phyloP scores from a whole-genome alignment of 192 early-diverging fungal genomes.

The Dispira simplex region DNA sequence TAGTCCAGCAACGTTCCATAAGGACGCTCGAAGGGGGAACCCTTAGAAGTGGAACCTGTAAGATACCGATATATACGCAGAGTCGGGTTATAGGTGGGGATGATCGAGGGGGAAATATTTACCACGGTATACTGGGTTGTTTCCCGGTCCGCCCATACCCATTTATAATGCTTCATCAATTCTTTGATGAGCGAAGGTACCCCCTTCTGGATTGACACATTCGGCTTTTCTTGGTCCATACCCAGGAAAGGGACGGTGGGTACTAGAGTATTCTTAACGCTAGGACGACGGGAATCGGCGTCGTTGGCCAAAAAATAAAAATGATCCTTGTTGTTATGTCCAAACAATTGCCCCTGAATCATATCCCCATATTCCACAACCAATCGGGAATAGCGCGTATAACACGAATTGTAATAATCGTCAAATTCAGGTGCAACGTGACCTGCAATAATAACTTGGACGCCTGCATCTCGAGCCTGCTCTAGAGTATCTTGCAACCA shows the following conservation, averaged over 20 bases:
- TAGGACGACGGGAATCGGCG: slow-evolving; percentile 13
- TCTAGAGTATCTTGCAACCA: slow-evolving; percentile 50
- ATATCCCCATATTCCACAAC: slow-evolving; percentile 30
- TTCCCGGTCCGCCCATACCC: slow-evolving; percentile 13
- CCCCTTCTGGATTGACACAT: slow-evolving; percentile 8
- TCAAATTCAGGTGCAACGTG: slow-evolving; percentile 43
- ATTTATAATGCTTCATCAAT: slow-evolving; percentile 19
- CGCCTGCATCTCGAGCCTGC: slow-evolving; percentile 21
- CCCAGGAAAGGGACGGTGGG: neutral
- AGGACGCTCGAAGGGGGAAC: slow-evolving; percentile 1
- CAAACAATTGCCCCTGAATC: slow-evolving; percentile 50
- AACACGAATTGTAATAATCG: slow-evolving; percentile 33
- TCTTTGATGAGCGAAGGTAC: slow-evolving; percentile 5
- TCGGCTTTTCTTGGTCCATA: neutral
- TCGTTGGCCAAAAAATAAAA: slow-evolving; percentile 35
- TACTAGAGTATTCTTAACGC: neutral
- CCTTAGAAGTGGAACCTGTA: neutral
- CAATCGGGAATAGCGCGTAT: slow-evolving; percentile 26
- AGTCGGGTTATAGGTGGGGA: slow-evolving; percentile 44
- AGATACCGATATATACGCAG: slow-evolving; percentile 42
- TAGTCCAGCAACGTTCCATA: slow-evolving; percentile 24
- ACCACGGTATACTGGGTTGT: slow-evolving; percentile 21
- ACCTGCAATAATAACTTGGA: slow-evolving; percentile 43
- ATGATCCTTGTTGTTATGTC: slow-evolving; percentile 60
- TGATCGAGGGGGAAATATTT: slow-evolving; percentile 41